Evolutionary conservation across 2,329 filamentous ascomycete species (phyloP), one percentile per base, ranked within the genome.

Genomic region (Verticillium isaacii): DNA sequence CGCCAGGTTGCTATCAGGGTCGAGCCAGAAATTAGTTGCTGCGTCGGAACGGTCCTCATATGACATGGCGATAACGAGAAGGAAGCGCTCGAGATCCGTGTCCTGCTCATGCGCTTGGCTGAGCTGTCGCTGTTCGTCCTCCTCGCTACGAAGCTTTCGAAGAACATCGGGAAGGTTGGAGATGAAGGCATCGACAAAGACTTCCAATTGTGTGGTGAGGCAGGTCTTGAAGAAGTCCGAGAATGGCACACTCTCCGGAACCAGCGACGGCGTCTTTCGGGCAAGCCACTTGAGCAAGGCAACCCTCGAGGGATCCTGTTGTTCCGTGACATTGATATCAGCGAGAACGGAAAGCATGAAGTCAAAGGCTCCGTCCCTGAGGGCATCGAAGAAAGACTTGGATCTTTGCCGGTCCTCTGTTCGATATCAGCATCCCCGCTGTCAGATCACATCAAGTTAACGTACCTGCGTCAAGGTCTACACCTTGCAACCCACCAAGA

Each of bases 91-190:
- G 2, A 99, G 80, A 73, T 93, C 87, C 34, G 90, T 79, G 63
- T 89, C 87, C 68, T 89, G 87, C 68, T 89, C 85, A 65, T 88
- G 86, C 11, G 78, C 77, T 67, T 87, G 85, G 69, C 84, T 88
- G 32, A 88, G 79, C 71, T 89, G 86, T 17, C 91, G 84, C 72
- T 96, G 92, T 66, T 95, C 91, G 69, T 98, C 94, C 74, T 98
- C 94, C 63, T 97, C 93, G 1, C 88, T 85, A 65, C 94, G 92
- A 34, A 98, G 80, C 73, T 88, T 92, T 60, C 94, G 88, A 55
- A 99, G 83, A 3, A 95, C 89, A 76, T 98, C 93, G 0, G 95
- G 95, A 79, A 98, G 90, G 70, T 99, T 97, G 0, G 92, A 91
- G 67, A 99, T 96, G 72, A 97, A 96, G 5, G 91, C 90, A 71